phyloP scores from a whole-genome alignment of 1,139 yeast species.

The Geotrichum histeridarum region DNA sequence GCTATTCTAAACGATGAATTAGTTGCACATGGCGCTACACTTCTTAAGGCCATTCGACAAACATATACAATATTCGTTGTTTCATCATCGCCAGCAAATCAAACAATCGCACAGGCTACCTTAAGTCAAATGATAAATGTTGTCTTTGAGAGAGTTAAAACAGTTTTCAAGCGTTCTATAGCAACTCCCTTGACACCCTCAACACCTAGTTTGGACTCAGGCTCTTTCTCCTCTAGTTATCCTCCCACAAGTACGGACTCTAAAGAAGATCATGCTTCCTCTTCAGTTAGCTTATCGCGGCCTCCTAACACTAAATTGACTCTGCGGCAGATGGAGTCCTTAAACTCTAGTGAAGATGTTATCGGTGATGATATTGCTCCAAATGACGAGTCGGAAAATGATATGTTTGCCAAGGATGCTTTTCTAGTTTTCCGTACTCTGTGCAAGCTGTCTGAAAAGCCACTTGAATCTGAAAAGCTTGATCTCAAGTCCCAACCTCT shows the following conservation, averaged over 20 bases:
- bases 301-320: constrained; percentile 22
- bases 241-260: neutral
- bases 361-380: constrained; percentile 25
- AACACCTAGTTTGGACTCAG: constrained; percentile 12
- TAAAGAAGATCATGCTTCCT: neutral
- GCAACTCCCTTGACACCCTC: constrained; percentile 12
- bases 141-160: constrained; percentile 71
- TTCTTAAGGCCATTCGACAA: constrained; percentile 86
- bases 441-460: constrained; percentile 86
- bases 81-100: constrained; percentile 76
- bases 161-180: constrained; percentile 14
- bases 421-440: constrained; percentile 87
- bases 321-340: constrained; percentile 26
- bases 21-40: constrained; percentile 85
- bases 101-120: constrained; percentile 92
- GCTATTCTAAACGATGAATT: constrained; percentile 74
- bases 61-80: constrained; percentile 87
- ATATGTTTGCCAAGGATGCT: constrained; percentile 79
- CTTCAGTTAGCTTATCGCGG: neutral
- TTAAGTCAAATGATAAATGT: constrained; percentile 85
- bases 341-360: constrained; percentile 20
- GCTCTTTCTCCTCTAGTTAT: neutral
- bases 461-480: constrained; percentile 59
- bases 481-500: constrained; percentile 91
- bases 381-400: constrained; percentile 47